These are phyloP conservation scores for Phlyctochytrium arcticum DNA, from an alignment of 192 early-diverging fungal genomes.

Conservation along the genomic window DNA sequence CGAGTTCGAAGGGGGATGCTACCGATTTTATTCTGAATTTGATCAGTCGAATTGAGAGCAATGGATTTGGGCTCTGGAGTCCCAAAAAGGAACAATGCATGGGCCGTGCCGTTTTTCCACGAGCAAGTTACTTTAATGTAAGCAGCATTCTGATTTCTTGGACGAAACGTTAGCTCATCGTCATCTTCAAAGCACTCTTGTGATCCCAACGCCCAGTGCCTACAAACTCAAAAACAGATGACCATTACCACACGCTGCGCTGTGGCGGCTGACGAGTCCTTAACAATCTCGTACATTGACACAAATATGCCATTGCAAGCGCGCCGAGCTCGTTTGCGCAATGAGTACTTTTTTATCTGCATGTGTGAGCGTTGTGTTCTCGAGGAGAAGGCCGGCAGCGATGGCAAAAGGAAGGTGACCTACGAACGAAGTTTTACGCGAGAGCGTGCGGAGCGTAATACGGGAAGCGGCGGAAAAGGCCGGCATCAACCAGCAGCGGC, in stretches of 20 bases:
- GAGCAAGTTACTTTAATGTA: slow-evolving; percentile 62
- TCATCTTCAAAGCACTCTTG: slow-evolving; percentile 54
- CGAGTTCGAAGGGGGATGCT: neutral
- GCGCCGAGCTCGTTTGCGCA: slow-evolving; percentile 44
- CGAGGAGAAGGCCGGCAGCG: slow-evolving; percentile 14
- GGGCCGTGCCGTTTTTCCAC: slow-evolving; percentile 55
- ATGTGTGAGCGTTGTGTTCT: slow-evolving; percentile 49
- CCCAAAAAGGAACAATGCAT: slow-evolving; percentile 27
- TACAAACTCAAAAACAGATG: slow-evolving; percentile 28
- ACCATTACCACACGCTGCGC: slow-evolving; percentile 20
- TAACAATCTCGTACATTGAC: slow-evolving; percentile 70
- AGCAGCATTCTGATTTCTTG: slow-evolving; percentile 15
- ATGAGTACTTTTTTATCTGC: slow-evolving; percentile 66
- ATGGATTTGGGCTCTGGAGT: slow-evolving; percentile 66
- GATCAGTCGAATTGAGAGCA: slow-evolving; percentile 59
- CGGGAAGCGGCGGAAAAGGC: neutral
- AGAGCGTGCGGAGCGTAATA: neutral
- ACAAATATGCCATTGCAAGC: slow-evolving; percentile 52
- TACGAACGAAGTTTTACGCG: slow-evolving; percentile 20
- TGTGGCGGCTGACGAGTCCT: slow-evolving; percentile 30
- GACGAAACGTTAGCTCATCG: neutral
- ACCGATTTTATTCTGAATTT: slow-evolving; percentile 50
- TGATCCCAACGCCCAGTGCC: slow-evolving; percentile 44
- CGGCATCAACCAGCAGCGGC: neutral
- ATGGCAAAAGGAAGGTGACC: slow-evolving; percentile 4